Percentiles rank a stretch among this genome's conserved stretches.
These are phyloP conservation scores for Aureobasidium lini DNA, from an alignment of 2,329 filamentous ascomycete species.

Conservation along the genomic window DNA sequence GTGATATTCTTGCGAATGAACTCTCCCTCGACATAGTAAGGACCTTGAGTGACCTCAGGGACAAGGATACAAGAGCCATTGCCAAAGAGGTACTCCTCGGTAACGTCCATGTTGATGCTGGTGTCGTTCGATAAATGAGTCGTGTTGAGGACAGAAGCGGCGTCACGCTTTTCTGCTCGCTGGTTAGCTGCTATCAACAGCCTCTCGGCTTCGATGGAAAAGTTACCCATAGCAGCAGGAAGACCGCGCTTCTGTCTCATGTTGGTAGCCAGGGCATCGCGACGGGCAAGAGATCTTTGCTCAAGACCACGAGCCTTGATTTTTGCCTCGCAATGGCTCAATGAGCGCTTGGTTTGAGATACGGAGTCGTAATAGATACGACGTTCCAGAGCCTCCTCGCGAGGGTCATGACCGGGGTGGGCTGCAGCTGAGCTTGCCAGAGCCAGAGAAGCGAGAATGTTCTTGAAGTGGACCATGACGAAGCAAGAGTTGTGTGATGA, in stretches of 20 bases:
- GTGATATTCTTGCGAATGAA: slow-evolving; percentile 35
- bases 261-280: background rate
- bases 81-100: slow-evolving; percentile 7
- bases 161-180: background rate
- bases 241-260: background rate
- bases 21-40: slow-evolving; percentile 31
- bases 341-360: background rate
- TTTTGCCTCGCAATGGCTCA: background rate
- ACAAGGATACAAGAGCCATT: slow-evolving; percentile 23
- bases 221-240: background rate
- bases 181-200: background rate
- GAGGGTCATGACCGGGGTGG: background rate
- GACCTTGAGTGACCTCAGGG: slow-evolving; percentile 25
- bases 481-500: background rate
- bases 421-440: background rate
- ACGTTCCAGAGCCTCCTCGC: background rate
- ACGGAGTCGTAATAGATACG: background rate
- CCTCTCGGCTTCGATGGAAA: background rate
- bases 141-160: background rate
- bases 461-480: background rate
- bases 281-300: background rate
- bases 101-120: slow-evolving; percentile 2
- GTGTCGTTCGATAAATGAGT: background rate
- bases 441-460: background rate
- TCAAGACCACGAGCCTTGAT: background rate